Base-by-base conservation (phyloP, 1,139 yeast species). In the Protomyces pachydermus region DNA sequence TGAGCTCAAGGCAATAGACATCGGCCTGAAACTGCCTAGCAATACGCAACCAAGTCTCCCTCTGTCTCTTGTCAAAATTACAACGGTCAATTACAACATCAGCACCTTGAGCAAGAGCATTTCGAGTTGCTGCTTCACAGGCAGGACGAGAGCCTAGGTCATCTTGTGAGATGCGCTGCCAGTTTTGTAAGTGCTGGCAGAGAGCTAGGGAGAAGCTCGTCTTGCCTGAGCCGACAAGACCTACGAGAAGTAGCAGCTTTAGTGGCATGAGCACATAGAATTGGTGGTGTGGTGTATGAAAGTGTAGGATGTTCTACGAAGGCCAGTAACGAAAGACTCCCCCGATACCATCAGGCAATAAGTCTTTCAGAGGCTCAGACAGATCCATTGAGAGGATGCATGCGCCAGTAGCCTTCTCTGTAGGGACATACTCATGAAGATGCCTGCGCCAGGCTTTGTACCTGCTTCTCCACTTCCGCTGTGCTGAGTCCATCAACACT, bases 401-500 rank as follows among this genome's bases (percentile, higher is more conserved):
- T 28, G 32, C 32, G 3, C 32, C 32, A 28, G 32, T 28, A 28
- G 32, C 32, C 8, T 28, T 3, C 32, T 28, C 32, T 46, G 52
- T 9, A 6, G 6, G 55, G 32, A 28, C 32, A 5, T 14, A 38
- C 5, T 55, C 50, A 56, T 3, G 54, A 16, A 1, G 54, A 50
- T 50, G 53, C 54, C 20, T 58, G 62, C 14, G 62, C 62, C 52
- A 58, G 35, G 14, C 51, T 55, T 23, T 58, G 62, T 20, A 70
- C 45, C 9, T 67, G 54, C 37, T 66, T 56, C 60, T 61, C 71
- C 5, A 70, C 61, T 25, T 70, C 70, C 45, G 60, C 65, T 16
- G 65, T 60, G 53, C 68, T 38, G 39, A 70, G 56, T 12, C 74
- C 74, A 57, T 72, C 75, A 32, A 75, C 69, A 45, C 71, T 72